Evolutionary conservation across 164 flowering plant genomes (phyloP), one percentile per base, ranked within the genome.

Genomic region (Akebia trifoliata): DNA sequence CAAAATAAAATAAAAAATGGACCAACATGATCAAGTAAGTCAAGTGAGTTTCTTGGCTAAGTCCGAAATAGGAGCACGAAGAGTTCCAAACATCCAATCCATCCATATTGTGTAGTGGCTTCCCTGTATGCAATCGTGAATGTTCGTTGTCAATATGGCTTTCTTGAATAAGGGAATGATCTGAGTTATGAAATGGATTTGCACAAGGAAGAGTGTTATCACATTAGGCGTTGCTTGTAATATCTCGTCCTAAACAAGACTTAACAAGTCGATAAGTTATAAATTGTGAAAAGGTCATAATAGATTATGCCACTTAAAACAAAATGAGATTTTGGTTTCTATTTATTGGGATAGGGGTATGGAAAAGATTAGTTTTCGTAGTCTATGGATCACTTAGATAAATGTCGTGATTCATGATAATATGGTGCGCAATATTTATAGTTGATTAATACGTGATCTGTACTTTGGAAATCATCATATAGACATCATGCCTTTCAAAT

Each of bases 71-170:
- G 99, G 99, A 55, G 81, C 89, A 6, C 81, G 77, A 60, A 93
- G 97, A 17, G 97, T 87, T 26, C 95, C 96, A 38, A 90, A 83
- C 87, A 93, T 76, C 99, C 95, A 86, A 64, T 93, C 99, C 99
- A 93, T 93, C 87, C 85, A 86, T 47, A 88, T 66, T 0, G 96
- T 90, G 66, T 77, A 94, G 61, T 90, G 96, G 35, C 99, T 79
- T 24, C 71, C 86, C 32, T 94, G 76, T 63, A 94, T 85, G 73
- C 97, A 88, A 52, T 94, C 99, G 40, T 90, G 97, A 59, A 93
- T 90, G 63, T 93, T 93, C n/a, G 97, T 86, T 1, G 99, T 87
- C 97, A 96, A 93, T 60, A 90, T 44, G 15, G 64, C 96, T 69
- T 90, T 97, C 0, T 82, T 9, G 74, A 90, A 87, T 42, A 93